Conservation (phyloP, 225 moss, liverwort and hornwort species). For the Physcomitrellopsis africana region DNA sequence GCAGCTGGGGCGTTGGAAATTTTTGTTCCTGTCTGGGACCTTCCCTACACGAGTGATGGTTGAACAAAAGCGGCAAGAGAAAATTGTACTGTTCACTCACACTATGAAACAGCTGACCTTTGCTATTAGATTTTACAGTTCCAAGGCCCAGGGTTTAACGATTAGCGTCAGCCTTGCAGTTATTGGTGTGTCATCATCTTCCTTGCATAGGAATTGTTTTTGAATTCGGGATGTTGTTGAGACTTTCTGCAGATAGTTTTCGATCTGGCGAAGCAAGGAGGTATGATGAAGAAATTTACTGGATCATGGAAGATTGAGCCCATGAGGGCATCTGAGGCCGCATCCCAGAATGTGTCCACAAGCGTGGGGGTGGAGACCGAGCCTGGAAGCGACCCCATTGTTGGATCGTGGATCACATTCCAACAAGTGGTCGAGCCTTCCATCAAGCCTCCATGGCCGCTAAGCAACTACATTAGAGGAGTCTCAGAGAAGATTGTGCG, state of each 20-base stretch:
- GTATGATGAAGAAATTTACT: slow-evolving; percentile 83
- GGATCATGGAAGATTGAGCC: slow-evolving; percentile 88
- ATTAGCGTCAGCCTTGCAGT: neutral
- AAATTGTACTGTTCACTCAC: slow-evolving; percentile 44
- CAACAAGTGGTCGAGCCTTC: slow-evolving; percentile 78
- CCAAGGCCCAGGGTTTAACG: neutral
- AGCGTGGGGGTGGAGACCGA: neutral
- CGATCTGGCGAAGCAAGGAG: slow-evolving; percentile 70
- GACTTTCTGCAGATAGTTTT: slow-evolving; percentile 64
- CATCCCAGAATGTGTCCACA: neutral
- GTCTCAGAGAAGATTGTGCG: slow-evolving; percentile 67
- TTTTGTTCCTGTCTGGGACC: slow-evolving; percentile 71
- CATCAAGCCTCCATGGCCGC: slow-evolving; percentile 85
- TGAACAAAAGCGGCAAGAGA: slow-evolving; percentile 75
- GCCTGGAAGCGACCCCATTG: slow-evolving; percentile 27
- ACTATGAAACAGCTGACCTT: neutral
- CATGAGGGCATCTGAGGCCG: slow-evolving; percentile 48
- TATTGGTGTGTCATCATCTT: neutral
- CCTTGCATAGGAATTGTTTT: neutral
- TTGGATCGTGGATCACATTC: slow-evolving; percentile 82
- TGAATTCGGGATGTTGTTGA: neutral
- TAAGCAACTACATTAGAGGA: slow-evolving; percentile 70
- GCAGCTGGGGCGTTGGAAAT: slow-evolving; percentile 86
- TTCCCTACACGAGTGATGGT: slow-evolving; percentile 69
- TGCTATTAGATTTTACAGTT: neutral